Evolutionary conservation across 2,329 filamentous ascomycete species (phyloP).

Genomic region (Canariomyces notabilis): DNA sequence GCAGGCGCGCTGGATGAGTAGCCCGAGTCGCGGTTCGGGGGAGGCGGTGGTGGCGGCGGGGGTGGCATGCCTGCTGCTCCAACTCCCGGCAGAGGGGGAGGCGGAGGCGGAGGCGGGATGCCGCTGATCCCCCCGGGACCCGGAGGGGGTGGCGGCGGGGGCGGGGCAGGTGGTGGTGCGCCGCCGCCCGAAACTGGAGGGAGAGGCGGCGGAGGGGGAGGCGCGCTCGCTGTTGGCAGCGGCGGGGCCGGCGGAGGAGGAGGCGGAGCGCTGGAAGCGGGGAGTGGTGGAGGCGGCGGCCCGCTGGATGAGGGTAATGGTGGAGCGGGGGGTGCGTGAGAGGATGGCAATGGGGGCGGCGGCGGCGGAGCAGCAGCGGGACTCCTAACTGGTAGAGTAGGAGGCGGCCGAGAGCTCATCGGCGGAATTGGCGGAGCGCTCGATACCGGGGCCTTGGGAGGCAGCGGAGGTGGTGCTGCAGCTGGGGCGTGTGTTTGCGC

Average conservation of each 20-base stretch:
- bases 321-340: constrained; percentile 37
- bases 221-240: constrained; percentile 25
- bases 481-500: constrained; percentile 24
- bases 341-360: constrained; percentile 29
- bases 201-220: constrained; percentile 33
- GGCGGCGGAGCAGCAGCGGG: constrained; percentile 36
- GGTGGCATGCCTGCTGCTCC: constrained; percentile 35
- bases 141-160: constrained; percentile 35
- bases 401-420: constrained; percentile 47
- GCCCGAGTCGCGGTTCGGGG: constrained; percentile 54
- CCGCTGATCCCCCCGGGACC: constrained; percentile 26
- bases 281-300: constrained; percentile 31
- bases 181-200: constrained; percentile 30
- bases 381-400: constrained; percentile 37
- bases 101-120: constrained; percentile 40
- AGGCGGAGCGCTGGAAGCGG: constrained; percentile 35
- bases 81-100: constrained; percentile 38
- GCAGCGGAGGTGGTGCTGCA: constrained; percentile 39
- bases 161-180: constrained; percentile 35
- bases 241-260: constrained; percentile 31
- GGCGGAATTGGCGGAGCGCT: constrained; percentile 48
- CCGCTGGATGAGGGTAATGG: constrained; percentile 26
- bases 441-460: constrained; percentile 43
- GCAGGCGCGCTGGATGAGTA: constrained; percentile 51
- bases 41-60: constrained; percentile 51